Evolutionary conservation across 768 basidiomycete genomes (phyloP).

Genomic region (Chalciporus piperatus): DNA sequence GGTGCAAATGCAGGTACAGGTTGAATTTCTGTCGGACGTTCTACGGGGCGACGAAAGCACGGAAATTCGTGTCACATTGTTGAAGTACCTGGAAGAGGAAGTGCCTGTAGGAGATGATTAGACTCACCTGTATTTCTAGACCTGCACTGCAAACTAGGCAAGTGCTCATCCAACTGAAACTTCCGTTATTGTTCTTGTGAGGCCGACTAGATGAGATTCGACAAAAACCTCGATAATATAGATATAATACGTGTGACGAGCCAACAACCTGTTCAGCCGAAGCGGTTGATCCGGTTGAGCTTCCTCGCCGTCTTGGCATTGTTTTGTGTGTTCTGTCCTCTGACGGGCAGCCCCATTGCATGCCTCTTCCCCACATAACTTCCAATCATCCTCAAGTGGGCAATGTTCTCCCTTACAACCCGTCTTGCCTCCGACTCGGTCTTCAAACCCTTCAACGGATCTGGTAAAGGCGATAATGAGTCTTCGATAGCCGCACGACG

Average conservation of each 20-base stretch:
- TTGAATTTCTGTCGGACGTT: slow-evolving; percentile 84
- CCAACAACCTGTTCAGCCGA: slow-evolving; percentile 29
- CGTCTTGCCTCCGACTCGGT: slow-evolving; percentile 87
- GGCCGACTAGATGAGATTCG: slow-evolving; percentile 2
- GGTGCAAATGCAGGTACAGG: slow-evolving; percentile 96
- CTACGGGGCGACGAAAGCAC: slow-evolving; percentile 92
- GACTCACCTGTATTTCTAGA: slow-evolving; percentile 25
- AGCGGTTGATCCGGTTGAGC: slow-evolving; percentile 81
- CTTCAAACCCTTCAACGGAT: slow-evolving; percentile 71
- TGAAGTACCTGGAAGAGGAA: slow-evolving; percentile 95
- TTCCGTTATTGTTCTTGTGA: not conserved
- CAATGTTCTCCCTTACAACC: slow-evolving; percentile 86
- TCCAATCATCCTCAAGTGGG: slow-evolving; percentile 90
- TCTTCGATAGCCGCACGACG: slow-evolving; percentile 29
- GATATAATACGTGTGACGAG: slow-evolving; percentile 9
- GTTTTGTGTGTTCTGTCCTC: slow-evolving; percentile 89
- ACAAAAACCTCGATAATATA: not conserved
- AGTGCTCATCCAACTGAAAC: slow-evolving; percentile 5
- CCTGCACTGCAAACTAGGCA: not conserved
- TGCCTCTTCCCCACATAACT: slow-evolving; percentile 92
- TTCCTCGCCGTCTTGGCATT: slow-evolving; percentile 90
- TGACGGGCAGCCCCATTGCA: slow-evolving; percentile 88
- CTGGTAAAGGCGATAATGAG: slow-evolving; percentile 40
- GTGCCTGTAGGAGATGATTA: slow-evolving; percentile 91
- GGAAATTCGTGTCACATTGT: slow-evolving; percentile 85